Evolutionary conservation across 371 early-diverging fungal genomes (phyloP), one percentile per base, ranked within the genome.

Genomic region (Rhizopus stolonifer): DNA sequence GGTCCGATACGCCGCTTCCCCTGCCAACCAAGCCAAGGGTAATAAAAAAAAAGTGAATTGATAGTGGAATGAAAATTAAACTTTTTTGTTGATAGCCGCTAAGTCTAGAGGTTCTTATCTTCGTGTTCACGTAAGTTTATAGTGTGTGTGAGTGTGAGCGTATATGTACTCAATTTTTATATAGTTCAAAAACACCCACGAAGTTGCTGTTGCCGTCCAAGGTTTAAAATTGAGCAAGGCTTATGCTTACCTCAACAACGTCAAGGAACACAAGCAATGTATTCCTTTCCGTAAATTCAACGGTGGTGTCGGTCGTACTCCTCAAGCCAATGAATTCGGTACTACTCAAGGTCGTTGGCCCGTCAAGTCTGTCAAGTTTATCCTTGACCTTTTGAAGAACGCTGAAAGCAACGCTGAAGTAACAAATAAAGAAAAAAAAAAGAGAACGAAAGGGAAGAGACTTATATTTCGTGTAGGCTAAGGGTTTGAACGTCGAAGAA

Each of bases 331-430:
- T 85, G 90, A 86, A 55, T 94, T 91, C 82, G 88, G 88, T 61
- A 85, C 88, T 56, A 87, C 96, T 63, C 91, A 92, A 80, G 99
- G 92, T 70, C 95, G 99, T 81, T 99, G 99, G 99, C 99, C 99
- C 81, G 90, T 80, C 71, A 99, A 99, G 93, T 87, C 88, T 65
- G 90, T 85, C 80, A 88, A 94, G 86, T 94, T 93, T 70, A 76
- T 99, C 46, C 77, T 89, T 60, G 91, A 89, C 58, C 85, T 99
- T 52, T 85, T 99, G 70, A 91, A 95, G 88, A 99, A 99, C 84
- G 92, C 96, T 65, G 90, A 94, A 83, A 83, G 86, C 81, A 97
- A 97, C 82, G 99, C 99, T 56, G 91, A 90, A 77, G 84, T 87
- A 64, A 61, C n/a, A n/a, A n/a, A n/a, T n/a, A n/a, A n/a, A n/a